Percentiles rank a stretch among this genome's conserved stretches.
Conservation (phyloP, 495 filamentous ascomycete species). For the Penicillium fimorum region DNA sequence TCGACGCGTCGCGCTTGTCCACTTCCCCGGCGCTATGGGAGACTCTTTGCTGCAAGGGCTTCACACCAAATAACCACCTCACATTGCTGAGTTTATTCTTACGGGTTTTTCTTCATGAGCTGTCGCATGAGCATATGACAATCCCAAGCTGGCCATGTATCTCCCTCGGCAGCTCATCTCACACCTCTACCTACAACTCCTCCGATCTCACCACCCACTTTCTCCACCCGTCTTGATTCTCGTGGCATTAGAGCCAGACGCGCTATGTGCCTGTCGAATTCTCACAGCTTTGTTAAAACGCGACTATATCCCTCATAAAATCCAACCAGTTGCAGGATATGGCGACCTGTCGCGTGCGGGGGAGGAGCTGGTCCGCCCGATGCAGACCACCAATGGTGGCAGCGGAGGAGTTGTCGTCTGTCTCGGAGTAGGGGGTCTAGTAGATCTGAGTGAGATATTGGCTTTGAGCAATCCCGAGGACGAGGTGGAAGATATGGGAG, state of each 20-base stretch:
- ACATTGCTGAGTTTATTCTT: constrained; percentile 7
- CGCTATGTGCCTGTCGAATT: constrained; percentile 92
- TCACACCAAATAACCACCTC: constrained; percentile 9
- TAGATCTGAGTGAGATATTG: constrained; percentile 75
- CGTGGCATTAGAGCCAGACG: constrained; percentile 90
- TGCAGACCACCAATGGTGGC: constrained; percentile 78
- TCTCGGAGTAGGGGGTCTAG: constrained; percentile 85
- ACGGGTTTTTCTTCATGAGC: constrained; percentile 21
- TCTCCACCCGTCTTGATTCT: constrained; percentile 91
- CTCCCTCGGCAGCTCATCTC: constrained; percentile 86
- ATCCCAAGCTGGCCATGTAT: constrained; percentile 66
- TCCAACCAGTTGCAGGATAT: constrained; percentile 91
- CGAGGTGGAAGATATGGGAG: constrained; percentile 62
- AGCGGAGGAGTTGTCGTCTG: constrained; percentile 86
- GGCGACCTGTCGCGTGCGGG: constrained; percentile 79
- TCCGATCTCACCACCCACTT: constrained; percentile 74
- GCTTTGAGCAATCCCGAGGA: constrained; percentile 56
- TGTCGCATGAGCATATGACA: constrained; percentile 21
- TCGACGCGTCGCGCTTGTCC: constrained; percentile 28
- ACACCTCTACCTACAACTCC: constrained; percentile 84
- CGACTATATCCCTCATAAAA: constrained; percentile 98
- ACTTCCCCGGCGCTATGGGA: constrained; percentile 19
- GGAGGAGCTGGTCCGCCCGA: constrained; percentile 71
- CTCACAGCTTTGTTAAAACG: constrained; percentile 86
- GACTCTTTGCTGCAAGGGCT: constrained; percentile 11